These are phyloP conservation scores for Wickerhamomyces canadensis DNA, from an alignment of 805 yeast genomes.

Conservation along the genomic window DNA sequence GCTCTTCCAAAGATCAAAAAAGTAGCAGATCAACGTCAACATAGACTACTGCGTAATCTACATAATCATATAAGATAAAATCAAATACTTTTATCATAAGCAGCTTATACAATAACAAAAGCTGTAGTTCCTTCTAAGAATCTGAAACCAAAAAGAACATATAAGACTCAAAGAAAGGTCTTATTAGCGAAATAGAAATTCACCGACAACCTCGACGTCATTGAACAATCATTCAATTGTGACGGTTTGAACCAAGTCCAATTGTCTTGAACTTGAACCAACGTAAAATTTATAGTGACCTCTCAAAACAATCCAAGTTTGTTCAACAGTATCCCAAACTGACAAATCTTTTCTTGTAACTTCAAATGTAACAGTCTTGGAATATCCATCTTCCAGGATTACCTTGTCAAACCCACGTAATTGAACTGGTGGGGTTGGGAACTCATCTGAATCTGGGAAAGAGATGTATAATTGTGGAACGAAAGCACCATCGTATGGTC, in stretches of 20 bases:
- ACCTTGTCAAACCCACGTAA: constrained; percentile 53
- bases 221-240: background rate
- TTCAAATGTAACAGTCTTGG: constrained; percentile 32
- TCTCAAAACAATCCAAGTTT: constrained; percentile 50
- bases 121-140: too few species aligned
- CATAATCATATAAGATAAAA: too few species aligned
- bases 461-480: constrained; percentile 50
- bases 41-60: too few species aligned
- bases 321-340: constrained; percentile 45
- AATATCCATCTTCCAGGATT: constrained; percentile 33
- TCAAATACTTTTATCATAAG: too few species aligned
- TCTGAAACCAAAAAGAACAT: too few species aligned
- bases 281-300: constrained; percentile 47
- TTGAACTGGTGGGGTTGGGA: constrained; percentile 42
- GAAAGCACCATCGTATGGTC: constrained; percentile 38
- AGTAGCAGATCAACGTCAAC: too few species aligned
- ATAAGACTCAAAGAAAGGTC: too few species aligned
- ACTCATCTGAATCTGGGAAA: constrained; percentile 33
- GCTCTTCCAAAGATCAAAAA: too few species aligned
- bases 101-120: too few species aligned
- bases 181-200: too few species aligned
- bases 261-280: constrained; percentile 39
- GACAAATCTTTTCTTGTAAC: constrained; percentile 45
- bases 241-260: constrained; percentile 32
- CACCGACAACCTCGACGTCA: background rate